phyloP scores from a whole-genome alignment of 768 basidiomycete genomes.

The Lyophyllum decastes region DNA sequence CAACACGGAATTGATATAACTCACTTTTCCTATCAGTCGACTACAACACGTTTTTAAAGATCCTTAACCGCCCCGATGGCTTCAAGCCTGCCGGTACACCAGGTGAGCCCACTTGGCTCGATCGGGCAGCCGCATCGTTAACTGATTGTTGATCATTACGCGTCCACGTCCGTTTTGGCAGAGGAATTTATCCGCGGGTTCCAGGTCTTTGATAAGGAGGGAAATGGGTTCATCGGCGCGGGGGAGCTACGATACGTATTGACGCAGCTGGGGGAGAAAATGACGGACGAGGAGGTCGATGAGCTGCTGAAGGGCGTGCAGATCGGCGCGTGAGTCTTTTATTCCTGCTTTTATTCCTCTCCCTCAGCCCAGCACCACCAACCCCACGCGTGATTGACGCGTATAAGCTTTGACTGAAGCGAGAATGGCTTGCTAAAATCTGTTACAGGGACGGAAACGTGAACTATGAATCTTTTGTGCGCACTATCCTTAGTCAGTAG shows the following conservation, averaged over 20 bases:
- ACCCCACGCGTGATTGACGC: background rate
- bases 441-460: constrained; percentile 85
- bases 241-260: constrained; percentile 92
- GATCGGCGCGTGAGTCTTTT: constrained; percentile 73
- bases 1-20: background rate
- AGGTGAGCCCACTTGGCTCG: constrained; percentile 7
- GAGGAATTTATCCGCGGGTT: constrained; percentile 99
- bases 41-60: constrained; percentile 87
- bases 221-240: constrained; percentile 88
- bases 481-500: constrained; percentile 89
- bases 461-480: constrained; percentile 96
- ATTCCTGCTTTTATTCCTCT: constrained; percentile 11
- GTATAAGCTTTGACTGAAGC: background rate
- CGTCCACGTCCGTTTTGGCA: constrained; percentile 30
- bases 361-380: no score
- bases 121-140: background rate
- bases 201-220: constrained; percentile 98
- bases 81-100: constrained; percentile 79
- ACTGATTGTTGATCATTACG: constrained; percentile 3
- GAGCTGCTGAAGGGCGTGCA: constrained; percentile 96
- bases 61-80: constrained; percentile 93
- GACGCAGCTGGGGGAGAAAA: constrained; percentile 97
- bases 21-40: constrained; percentile 56
- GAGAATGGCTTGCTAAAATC: background rate
- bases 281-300: constrained; percentile 97